Percentiles rank a stretch among this genome's conserved stretches.
phyloP scores from a whole-genome alignment of 2,329 filamentous ascomycete genomes.

The Balansia obtecta region DNA sequence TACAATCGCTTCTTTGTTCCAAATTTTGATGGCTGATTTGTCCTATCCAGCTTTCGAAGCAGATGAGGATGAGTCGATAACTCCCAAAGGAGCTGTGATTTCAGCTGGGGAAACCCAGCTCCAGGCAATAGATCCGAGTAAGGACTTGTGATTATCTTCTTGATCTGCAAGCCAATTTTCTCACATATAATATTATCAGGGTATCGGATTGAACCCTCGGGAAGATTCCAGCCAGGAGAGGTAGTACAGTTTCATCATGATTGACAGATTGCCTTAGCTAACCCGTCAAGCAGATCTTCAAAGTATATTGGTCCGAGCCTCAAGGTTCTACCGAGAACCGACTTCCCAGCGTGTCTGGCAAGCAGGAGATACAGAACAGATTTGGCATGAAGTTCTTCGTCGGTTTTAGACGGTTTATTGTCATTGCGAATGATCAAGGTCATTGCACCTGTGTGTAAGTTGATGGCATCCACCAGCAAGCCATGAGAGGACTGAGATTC shows the following conservation, averaged over 20 bases:
- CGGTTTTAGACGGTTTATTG: constrained; percentile 41
- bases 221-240: constrained; percentile 28
- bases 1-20: not conserved
- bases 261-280: constrained; percentile 1
- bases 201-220: constrained; percentile 26
- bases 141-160: constrained; percentile 5
- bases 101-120: constrained; percentile 2
- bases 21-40: not conserved
- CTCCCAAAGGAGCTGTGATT: not conserved
- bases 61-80: constrained; percentile 4
- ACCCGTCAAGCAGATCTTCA: constrained; percentile 33
- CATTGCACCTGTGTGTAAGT: constrained; percentile 44
- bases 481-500: not conserved
- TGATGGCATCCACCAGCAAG: not conserved
- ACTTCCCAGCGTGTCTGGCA: constrained; percentile 20
- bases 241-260: constrained; percentile 15
- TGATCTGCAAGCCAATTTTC: too few relatives aligned
- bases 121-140: constrained; percentile 25
- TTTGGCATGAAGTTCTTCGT: constrained; percentile 30
- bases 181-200: constrained; percentile 14
- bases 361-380: constrained; percentile 21
- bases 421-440: constrained; percentile 37
- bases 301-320: constrained; percentile 42
- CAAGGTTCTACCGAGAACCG: constrained; percentile 23
- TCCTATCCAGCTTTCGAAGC: constrained; percentile 2